A percentile compares a stretch with the other conserved stretches of the same genome.
phyloP scores from a whole-genome alignment of 2,329 filamentous ascomycete species.

The Colletotrichum echinochloae region DNA sequence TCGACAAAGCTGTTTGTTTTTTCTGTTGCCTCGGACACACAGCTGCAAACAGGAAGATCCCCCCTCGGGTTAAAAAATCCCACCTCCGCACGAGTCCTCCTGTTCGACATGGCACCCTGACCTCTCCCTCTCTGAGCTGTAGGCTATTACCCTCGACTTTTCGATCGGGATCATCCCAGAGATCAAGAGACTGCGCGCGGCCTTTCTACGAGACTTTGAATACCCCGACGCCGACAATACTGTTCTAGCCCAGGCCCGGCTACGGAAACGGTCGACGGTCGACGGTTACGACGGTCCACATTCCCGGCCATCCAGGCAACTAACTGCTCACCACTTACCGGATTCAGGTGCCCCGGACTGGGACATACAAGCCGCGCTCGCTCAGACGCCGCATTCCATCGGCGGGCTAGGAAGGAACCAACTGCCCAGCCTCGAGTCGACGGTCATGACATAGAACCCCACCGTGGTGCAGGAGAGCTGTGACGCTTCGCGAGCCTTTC shows the following conservation, averaged over 20 bases:
- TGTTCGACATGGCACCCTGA: conserved; percentile 11
- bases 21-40: conserved; percentile 14
- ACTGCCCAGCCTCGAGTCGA: not conserved
- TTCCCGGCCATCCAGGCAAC: not conserved
- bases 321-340: not conserved
- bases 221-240: not conserved
- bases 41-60: not conserved
- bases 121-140: not conserved
- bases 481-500: not conserved
- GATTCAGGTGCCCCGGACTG: not conserved
- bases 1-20: not conserved
- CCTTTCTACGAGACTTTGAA: not conserved
- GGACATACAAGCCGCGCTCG: conserved; percentile 37
- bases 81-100: not conserved
- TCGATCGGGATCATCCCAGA: not conserved
- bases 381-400: not conserved
- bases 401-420: not conserved
- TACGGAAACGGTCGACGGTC: not conserved
- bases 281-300: not conserved
- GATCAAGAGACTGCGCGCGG: not conserved
- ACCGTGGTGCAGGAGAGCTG: not conserved
- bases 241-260: no score
- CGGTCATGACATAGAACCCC: not conserved
- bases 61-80: not conserved
- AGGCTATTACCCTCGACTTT: not conserved